These are phyloP conservation scores for Grosmannia clavigera DNA, from an alignment of 2,329 filamentous ascomycete species.

Conservation along the genomic window DNA sequence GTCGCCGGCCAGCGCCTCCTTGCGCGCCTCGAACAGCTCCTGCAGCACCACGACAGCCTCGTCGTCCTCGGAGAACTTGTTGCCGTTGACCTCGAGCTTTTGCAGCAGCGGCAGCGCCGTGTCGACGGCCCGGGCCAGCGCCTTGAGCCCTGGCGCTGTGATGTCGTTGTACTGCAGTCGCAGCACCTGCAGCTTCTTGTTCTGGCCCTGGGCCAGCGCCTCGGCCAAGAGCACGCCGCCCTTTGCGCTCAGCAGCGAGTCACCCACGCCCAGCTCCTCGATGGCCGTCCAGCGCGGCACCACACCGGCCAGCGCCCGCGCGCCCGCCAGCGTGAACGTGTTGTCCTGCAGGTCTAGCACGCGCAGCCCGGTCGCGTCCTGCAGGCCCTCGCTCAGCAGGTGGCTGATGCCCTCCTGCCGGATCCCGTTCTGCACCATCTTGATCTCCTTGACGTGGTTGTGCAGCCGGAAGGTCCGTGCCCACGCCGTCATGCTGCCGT, in stretches of 20 bases:
- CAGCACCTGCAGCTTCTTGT: constrained; percentile 67
- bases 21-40: constrained; percentile 61
- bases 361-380: constrained; percentile 53
- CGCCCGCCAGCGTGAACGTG: constrained; percentile 77
- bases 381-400: constrained; percentile 67
- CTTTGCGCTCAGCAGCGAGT: constrained; percentile 70
- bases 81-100: constrained; percentile 89
- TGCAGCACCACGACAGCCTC: constrained; percentile 54
- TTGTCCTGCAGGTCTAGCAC: constrained; percentile 93
- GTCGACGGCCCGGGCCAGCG: constrained; percentile 55
- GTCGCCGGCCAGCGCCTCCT: constrained; percentile 58
- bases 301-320: constrained; percentile 64
- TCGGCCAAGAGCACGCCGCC: constrained; percentile 63
- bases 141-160: constrained; percentile 59
- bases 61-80: constrained; percentile 86
- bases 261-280: constrained; percentile 75
- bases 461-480: constrained; percentile 77
- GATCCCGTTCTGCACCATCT: constrained; percentile 98
- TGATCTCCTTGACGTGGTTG: constrained; percentile 68
- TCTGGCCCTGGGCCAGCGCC: constrained; percentile 62
- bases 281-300: constrained; percentile 63
- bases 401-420: constrained; percentile 81
- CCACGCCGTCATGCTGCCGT: constrained; percentile 90
- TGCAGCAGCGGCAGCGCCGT: constrained; percentile 61
- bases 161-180: constrained; percentile 94